Conservation (phyloP, 1,139 yeast genomes). For the Meyerozyma sp. region DNA sequence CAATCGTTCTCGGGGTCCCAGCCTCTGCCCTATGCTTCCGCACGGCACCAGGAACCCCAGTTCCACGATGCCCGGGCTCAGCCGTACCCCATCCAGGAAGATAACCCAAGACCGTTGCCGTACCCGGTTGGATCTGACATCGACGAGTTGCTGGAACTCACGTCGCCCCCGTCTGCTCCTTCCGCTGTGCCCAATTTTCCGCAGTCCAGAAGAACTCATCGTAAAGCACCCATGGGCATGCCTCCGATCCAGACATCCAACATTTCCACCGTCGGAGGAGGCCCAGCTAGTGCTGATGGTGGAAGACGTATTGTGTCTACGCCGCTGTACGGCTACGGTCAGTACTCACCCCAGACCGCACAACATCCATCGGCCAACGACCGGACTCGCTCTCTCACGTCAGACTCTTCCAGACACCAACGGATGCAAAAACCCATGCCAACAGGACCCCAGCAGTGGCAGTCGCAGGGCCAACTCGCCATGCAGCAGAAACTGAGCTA, state of each 20-base stretch:
- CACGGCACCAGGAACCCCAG: not conserved
- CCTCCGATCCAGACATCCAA: not conserved
- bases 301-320: not conserved
- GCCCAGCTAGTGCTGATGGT: not conserved
- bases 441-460: constrained; percentile 1
- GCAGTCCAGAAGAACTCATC: not conserved
- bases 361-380: not conserved
- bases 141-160: not conserved
- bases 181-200: not conserved
- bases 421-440: constrained; percentile 2
- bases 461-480: not conserved
- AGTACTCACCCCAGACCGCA: not conserved
- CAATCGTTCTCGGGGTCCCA: not conserved
- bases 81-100: constrained; percentile 2
- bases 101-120: constrained; percentile 2
- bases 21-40: not conserved
- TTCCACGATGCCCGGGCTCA: constrained; percentile 1
- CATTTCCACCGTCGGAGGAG: not conserved
- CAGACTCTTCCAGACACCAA: not conserved
- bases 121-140: not conserved
- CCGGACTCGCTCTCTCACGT: not conserved
- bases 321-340: not conserved
- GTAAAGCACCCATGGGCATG: constrained; percentile 1
- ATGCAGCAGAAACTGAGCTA: constrained; percentile 1
- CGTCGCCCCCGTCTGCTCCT: not conserved